phyloP scores from a whole-genome alignment of 106 monocot genomes.

The Dendrobium nobile region DNA sequence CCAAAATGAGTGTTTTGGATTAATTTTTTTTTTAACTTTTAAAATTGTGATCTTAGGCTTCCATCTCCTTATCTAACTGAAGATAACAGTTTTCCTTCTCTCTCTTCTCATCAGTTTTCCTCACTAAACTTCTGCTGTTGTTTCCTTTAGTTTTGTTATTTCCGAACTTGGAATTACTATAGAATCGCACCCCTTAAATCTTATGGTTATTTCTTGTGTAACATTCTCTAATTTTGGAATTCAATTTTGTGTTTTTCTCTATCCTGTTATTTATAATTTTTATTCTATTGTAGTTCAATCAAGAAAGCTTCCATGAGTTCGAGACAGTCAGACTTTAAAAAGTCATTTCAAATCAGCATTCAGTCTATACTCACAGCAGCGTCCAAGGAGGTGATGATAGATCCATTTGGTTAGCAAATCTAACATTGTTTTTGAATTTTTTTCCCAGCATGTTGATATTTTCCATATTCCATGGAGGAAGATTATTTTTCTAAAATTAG shows the following conservation, averaged over 20 bases:
- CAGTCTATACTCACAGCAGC: slow-evolving; percentile 2
- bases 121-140: too few relatives aligned
- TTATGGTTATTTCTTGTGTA: too few relatives aligned
- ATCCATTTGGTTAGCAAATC: background rate
- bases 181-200: too few relatives aligned
- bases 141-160: too few relatives aligned
- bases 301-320: slow-evolving; percentile 4
- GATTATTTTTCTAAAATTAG: background rate
- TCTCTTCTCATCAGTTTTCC: too few relatives aligned
- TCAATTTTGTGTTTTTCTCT: background rate
- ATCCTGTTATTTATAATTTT: background rate
- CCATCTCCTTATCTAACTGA: too few relatives aligned
- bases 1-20: too few relatives aligned
- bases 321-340: background rate
- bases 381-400: slow-evolving; percentile 8
- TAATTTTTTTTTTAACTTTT: too few relatives aligned
- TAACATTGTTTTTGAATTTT: background rate
- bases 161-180: too few relatives aligned
- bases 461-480: background rate
- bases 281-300: slow-evolving; percentile 2
- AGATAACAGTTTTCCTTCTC: too few relatives aligned
- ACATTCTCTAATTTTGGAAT: too few relatives aligned
- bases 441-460: background rate
- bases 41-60: too few relatives aligned
- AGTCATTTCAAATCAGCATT: slow-evolving; percentile 7